Base-by-base conservation (phyloP, 2,329 filamentous ascomycete genomes). In the Claviceps quebecensis region DNA sequence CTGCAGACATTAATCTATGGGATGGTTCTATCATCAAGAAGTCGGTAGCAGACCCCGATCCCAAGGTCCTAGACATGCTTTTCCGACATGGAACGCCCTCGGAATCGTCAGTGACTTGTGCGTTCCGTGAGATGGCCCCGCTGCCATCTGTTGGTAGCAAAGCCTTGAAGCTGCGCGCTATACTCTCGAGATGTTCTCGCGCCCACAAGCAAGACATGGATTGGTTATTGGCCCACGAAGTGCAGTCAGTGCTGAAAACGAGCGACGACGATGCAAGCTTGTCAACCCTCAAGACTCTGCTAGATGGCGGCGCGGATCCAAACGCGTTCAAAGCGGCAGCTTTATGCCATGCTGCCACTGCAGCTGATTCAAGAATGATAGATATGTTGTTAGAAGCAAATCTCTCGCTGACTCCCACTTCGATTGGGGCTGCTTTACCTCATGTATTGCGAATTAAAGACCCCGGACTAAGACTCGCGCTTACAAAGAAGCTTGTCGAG, bases 241-340 rank as follows among this genome's bases (percentile, higher is more conserved):
- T 80, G 4, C 68, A 73, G 44, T 66, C 64, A 1, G 58, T 3
- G 60, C 75, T 9, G 63, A 69, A 50, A 63, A 65, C 2, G 6
- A 64, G 62, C 0, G 60, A 62, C 0, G 60, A 65, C 1, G 60
- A 68, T 11, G 68, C 71, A 4, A 68, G 68, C 1, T 60, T 75
- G 5, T 65, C 70, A 2, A 69, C 73, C 1, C 53, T 80, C 37
- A 68, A 70, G 51, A 62, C 68, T 1, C 67, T 81, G 0, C 59
- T 82, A 1, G 65, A 69, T 1, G 67, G 71, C 1, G 75, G 76
- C 1, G 78, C 77, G 2, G 72, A 80, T 46, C 65, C 78, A n/a
- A 79, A 81, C 55, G 66, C 69, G 1, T 68, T 72, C 52, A 72
- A 77, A 26, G 76, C 71, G 0, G 69, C 72, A 1, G 70, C 77